phyloP scores from a whole-genome alignment of 345 rosid genomes.

The Toxicodendron radicans region DNA sequence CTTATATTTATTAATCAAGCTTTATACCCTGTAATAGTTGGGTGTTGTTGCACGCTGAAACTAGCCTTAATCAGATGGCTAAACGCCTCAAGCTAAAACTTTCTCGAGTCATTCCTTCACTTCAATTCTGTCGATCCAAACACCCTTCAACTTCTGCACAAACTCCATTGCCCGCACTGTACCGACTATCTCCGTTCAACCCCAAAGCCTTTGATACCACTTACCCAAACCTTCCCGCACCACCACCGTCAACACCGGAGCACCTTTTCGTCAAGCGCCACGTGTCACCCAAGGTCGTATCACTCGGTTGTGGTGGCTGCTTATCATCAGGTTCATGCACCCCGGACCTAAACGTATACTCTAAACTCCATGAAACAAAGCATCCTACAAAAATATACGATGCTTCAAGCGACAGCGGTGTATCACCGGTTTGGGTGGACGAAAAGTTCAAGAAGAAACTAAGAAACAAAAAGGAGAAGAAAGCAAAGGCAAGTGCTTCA shows the following conservation, averaged over 20 bases:
- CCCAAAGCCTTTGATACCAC: conserved; percentile 25
- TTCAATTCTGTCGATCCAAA: conserved; percentile 47
- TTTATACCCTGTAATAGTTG: not conserved
- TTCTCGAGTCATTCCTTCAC: conserved; percentile 35
- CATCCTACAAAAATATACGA: not conserved
- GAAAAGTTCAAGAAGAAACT: not conserved
- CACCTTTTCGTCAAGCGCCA: not conserved
- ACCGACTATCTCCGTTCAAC: conserved; percentile 25
- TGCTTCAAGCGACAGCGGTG: conserved; percentile 4
- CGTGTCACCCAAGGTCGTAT: conserved; percentile 10
- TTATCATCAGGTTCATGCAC: conserved; percentile 12
- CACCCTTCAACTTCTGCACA: conserved; percentile 16
- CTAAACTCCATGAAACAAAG: not conserved
- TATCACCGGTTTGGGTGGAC: not conserved
- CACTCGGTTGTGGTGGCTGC: conserved; percentile 6
- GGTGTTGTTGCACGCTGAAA: not conserved
- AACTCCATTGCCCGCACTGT: conserved; percentile 19
- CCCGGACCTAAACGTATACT: not conserved
- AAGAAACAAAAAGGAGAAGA: not conserved
- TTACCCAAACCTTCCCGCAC: conserved; percentile 29
- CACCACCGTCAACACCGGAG: conserved; percentile 46
- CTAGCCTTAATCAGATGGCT: conserved; percentile 23
- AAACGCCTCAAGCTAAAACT: conserved; percentile 44
- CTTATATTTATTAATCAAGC: not conserved
- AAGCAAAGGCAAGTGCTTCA: conserved; percentile 4